phyloP scores from a whole-genome alignment of 148 eudicot species.

The Pouteria glomerata region DNA sequence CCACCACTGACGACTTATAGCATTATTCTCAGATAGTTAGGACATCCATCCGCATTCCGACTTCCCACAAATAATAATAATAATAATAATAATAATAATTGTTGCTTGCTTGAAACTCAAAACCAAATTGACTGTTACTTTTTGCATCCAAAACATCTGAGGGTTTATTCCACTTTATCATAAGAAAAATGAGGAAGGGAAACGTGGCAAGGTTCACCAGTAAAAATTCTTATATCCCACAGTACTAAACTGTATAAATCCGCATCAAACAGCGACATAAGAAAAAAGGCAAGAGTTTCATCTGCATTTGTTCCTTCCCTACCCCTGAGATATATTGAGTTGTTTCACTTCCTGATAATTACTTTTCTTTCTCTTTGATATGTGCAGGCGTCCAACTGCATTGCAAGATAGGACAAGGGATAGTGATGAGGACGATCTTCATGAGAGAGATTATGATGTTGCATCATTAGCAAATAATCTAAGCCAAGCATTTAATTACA shows the following conservation, averaged over 20 bases:
- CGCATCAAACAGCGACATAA: neutral
- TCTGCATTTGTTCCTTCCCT: neutral
- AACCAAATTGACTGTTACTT: too few species aligned
- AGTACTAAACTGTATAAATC: neutral
- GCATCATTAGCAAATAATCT: constrained; percentile 79
- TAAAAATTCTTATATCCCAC: neutral
- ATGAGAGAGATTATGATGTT: constrained; percentile 90
- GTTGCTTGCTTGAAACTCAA: too few species aligned
- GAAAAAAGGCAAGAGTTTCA: neutral
- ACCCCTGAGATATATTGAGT: neutral
- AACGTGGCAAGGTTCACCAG: too few species aligned
- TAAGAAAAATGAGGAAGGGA: too few species aligned
- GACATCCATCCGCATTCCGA: too few species aligned
- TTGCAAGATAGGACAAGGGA: constrained; percentile 88
- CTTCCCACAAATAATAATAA: too few species aligned
- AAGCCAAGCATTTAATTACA: constrained; percentile 76
- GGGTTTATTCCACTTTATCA: too few species aligned
- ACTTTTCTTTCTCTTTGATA: neutral
- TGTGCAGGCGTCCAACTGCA: constrained; percentile 88
- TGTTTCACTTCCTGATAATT: neutral
- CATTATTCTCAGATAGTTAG: too few species aligned
- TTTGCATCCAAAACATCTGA: too few species aligned
- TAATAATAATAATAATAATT: too few species aligned
- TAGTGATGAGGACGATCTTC: constrained; percentile 89
- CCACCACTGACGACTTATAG: too few species aligned